Evolutionary conservation across 805 yeast genomes (phyloP).

Genomic region (Barnettozyma californica): DNA sequence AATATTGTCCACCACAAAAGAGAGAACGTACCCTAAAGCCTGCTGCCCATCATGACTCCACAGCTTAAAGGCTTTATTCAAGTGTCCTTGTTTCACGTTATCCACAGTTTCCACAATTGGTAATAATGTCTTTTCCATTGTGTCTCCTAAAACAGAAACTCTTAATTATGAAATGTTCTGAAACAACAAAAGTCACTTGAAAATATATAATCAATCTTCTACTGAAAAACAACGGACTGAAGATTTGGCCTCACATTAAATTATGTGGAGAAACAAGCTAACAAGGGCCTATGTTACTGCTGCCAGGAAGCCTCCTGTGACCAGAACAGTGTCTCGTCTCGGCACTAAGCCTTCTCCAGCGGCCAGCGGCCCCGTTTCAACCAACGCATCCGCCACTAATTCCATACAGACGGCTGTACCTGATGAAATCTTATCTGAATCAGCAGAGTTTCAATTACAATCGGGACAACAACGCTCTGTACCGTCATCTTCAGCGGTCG

Average conservation of each 20-base stretch:
- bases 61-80: conserved; percentile 5
- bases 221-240: no score
- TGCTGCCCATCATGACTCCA: conserved; percentile 16
- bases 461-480: conserved; percentile 17
- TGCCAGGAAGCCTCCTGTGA: conserved; percentile 2
- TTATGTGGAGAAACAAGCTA: conserved; percentile 2
- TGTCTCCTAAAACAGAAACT: background rate
- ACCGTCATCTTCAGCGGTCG: background rate
- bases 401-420: background rate
- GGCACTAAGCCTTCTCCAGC: conserved; percentile 1
- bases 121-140: background rate
- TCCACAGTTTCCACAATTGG: conserved; percentile 18
- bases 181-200: background rate
- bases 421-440: conserved; percentile 11
- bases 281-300: conserved; percentile 6
- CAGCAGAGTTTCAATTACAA: conserved; percentile 22
- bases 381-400: background rate
- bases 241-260: no score
- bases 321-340: conserved; percentile 1
- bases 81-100: conserved; percentile 20
- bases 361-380: background rate
- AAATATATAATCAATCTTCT: no score
- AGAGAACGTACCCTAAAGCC: conserved; percentile 12
- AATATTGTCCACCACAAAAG: conserved; percentile 11
- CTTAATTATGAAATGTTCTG: background rate